phyloP scores from a whole-genome alignment of 192 early-diverging fungal species.

The Backusella macrospora region DNA sequence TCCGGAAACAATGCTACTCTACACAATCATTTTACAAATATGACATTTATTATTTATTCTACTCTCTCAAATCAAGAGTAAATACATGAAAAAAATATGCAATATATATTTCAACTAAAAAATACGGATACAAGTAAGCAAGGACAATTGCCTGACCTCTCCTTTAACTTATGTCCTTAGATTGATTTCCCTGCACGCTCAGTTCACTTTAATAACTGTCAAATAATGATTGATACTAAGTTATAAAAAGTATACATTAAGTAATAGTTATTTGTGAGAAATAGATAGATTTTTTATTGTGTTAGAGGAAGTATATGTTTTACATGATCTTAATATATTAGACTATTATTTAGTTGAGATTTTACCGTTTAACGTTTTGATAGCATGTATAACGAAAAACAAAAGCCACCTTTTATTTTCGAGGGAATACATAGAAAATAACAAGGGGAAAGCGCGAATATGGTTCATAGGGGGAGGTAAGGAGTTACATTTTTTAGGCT shows the following conservation, averaged over 20 bases:
- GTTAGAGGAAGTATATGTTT: background rate
- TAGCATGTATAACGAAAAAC: background rate
- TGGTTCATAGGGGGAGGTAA: background rate
- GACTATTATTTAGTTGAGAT: background rate
- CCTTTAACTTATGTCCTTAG: background rate
- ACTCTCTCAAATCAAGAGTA: background rate
- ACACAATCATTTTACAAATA: background rate
- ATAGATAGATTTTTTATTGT: background rate
- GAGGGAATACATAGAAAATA: background rate
- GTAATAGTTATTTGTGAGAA: background rate
- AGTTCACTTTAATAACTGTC: conserved; percentile 14
- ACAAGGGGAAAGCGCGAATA: background rate
- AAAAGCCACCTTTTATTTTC: background rate
- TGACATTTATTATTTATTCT: background rate
- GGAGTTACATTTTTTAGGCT: background rate
- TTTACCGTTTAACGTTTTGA: background rate
- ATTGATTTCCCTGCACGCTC: conserved; percentile 2
- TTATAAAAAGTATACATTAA: background rate
- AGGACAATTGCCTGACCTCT: background rate
- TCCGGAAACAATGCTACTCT: too few relatives aligned
- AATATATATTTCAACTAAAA: background rate
- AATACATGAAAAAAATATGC: background rate
- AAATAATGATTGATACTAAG: conserved; percentile 1
- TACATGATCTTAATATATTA: background rate
- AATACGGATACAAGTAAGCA: background rate